Base-by-base conservation (phyloP, 2,329 filamentous ascomycete species). In the Sclerotinia nivalis region DNA sequence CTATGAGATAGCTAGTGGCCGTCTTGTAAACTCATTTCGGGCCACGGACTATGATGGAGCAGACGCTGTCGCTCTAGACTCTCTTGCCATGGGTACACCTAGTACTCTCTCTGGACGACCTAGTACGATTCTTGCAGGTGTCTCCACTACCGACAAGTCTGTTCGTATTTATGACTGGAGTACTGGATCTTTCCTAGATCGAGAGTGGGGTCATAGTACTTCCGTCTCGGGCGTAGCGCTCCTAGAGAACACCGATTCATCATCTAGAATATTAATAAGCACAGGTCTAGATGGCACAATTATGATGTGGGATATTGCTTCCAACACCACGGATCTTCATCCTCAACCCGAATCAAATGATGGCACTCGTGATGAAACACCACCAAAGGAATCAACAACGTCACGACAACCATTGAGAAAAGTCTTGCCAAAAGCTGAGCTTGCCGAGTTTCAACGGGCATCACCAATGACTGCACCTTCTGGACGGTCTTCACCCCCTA, bases 181-280 rank as follows among this genome's bases (percentile, higher is more conserved):
- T 72, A 89, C 88, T 55, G 94, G 95, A 12, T 82, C 83, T 1
- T 90, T 99, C 70, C 82, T 98, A 40, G 91, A 93, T 65, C 89
- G 93, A 54, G 96, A 98, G 81, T 97, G 93, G 88, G 96, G 96
- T 1, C 96, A 99, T 75, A 97, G 94, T 0, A 94, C 97, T 78
- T 91, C 94, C 12, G 93, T 99, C 73, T 97, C 92, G 66, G 94
- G 94, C 71, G 88, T 96, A 25, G 87, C 91, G 5, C 81, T 97
- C 25, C 79, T 95, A 15, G 87, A 91, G 68, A 74, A 72, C 22
- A 84, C 84, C 10, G 83, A 85, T 0, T 85, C 87, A 22, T 82
- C 84, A 22, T 81, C 82, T 37, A 85, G 86, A 66, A 86, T 84
- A 71, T 81, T 93, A 55, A 86, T 95, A 66, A 94, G 90, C 73